A percentile compares a stretch with the other conserved stretches of the same genome.
Conservation (phyloP, 495 filamentous ascomycete genomes). For the Penicillium taxi region DNA sequence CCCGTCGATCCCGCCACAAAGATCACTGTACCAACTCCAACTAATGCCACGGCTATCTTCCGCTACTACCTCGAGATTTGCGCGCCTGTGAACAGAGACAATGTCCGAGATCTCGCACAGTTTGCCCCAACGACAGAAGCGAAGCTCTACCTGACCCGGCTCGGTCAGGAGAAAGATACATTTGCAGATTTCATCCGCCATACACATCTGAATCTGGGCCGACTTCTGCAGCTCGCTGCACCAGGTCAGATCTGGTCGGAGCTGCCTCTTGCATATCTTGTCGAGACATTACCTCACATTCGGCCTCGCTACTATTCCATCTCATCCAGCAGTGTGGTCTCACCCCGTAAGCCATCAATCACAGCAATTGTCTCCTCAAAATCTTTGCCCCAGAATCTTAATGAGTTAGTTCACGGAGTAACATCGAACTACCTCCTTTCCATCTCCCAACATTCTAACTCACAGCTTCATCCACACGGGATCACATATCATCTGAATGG, state of each 20-base stretch:
- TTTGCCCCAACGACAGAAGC: constrained; percentile 37
- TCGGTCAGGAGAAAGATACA: constrained; percentile 26
- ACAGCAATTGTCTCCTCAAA: constrained; percentile 35
- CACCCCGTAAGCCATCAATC: constrained; percentile 34
- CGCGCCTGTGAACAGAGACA: constrained; percentile 38
- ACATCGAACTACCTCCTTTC: constrained; percentile 43
- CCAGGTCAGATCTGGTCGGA: constrained; percentile 25
- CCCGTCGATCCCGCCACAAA: constrained; percentile 26
- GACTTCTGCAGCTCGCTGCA: constrained; percentile 25
- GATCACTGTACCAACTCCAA: constrained; percentile 36
- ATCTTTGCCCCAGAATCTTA: constrained; percentile 15
- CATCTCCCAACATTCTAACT: constrained; percentile 15
- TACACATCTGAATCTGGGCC: constrained; percentile 36
- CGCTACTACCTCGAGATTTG: constrained; percentile 46
- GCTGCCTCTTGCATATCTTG: constrained; percentile 37
- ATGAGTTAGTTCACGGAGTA: constrained; percentile 33
- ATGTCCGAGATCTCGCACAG: constrained; percentile 30
- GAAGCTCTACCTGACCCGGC: constrained; percentile 23
- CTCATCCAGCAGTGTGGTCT: constrained; percentile 41
- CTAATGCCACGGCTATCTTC: constrained; percentile 33
- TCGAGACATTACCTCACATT: constrained; percentile 35
- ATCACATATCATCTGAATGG: constrained; percentile 31
- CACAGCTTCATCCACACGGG: constrained; percentile 20
- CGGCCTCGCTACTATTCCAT: constrained; percentile 50
- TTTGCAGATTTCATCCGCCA: constrained; percentile 26